Percentiles rank a stretch among this genome's conserved stretches.
These are phyloP conservation scores for Collybiopsis luxurians DNA, from an alignment of 768 basidiomycete genomes.

Conservation along the genomic window DNA sequence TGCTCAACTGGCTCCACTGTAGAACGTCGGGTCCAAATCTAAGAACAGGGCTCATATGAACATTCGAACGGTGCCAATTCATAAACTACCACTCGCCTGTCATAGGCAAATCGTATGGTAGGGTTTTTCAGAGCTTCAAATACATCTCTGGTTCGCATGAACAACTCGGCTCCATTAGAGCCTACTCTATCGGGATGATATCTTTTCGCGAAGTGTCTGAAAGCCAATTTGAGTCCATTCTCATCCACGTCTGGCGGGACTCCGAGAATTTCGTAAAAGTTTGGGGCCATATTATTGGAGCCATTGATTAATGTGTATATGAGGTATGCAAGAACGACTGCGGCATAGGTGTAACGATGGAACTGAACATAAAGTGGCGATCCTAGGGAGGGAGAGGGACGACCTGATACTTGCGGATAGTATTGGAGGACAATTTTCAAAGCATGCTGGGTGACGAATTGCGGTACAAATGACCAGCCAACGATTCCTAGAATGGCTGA, in stretches of 20 bases:
- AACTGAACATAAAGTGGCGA: constrained; percentile 50
- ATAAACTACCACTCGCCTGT: constrained; percentile 50
- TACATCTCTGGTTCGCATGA: constrained; percentile 69
- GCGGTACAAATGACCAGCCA: constrained; percentile 70
- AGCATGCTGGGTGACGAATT: constrained; percentile 51
- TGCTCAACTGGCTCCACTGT: constrained; percentile 58
- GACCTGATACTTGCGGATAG: constrained; percentile 26
- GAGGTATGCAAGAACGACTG: constrained; percentile 66
- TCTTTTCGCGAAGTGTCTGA: constrained; percentile 69
- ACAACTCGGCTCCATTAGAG: constrained; percentile 53
- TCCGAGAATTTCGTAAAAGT: constrained; percentile 76
- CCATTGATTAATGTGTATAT: constrained; percentile 61
- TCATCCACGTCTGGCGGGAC: constrained; percentile 65
- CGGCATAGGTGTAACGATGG: constrained; percentile 60
- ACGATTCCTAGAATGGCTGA: constrained; percentile 35
- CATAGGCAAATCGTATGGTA: constrained; percentile 78
- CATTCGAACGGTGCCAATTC: neutral
- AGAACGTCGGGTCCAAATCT: constrained; percentile 80
- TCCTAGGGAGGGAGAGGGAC: constrained; percentile 36
- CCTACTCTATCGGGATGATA: constrained; percentile 78
- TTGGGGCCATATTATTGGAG: constrained; percentile 55
- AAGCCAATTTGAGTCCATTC: constrained; percentile 63
- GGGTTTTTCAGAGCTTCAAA: constrained; percentile 82
- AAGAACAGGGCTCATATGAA: too few relatives aligned
- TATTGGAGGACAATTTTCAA: constrained; percentile 45